Percentiles rank a stretch among this genome's conserved stretches.
phyloP scores from a whole-genome alignment of 768 basidiomycete species.

The Serendipita sp. region DNA sequence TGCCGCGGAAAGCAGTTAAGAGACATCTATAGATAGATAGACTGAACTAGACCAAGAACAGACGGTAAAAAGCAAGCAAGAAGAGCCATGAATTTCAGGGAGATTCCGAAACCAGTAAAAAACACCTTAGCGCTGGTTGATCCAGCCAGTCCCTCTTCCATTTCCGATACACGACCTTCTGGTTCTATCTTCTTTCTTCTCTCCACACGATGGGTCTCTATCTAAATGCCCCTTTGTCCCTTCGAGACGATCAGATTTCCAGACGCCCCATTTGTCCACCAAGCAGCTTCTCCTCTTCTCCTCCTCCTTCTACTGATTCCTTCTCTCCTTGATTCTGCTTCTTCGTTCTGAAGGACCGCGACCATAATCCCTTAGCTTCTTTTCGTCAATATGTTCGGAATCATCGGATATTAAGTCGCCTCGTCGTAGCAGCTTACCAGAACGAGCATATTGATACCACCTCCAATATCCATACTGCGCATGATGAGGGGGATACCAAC shows the following conservation, averaged over 20 bases:
- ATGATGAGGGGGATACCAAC: not conserved
- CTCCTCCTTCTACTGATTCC: not conserved
- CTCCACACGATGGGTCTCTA: constrained; percentile 42
- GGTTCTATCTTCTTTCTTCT: not conserved
- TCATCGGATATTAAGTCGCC: not conserved
- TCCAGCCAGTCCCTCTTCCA: too few species aligned
- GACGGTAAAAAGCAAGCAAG: too few species aligned
- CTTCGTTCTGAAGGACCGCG: constrained; percentile 8
- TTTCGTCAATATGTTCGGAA: constrained; percentile 9
- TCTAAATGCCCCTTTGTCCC: constrained; percentile 51
- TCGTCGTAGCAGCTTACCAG: too few species aligned
- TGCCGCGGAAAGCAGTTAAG: too few species aligned
- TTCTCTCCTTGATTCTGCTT: not conserved
- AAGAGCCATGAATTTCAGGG: too few species aligned
- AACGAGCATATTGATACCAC: too few species aligned
- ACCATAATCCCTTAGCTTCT: constrained; percentile 6
- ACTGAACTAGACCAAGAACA: too few species aligned
- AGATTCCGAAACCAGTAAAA: too few species aligned
- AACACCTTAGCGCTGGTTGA: too few species aligned
- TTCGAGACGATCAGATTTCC: constrained; percentile 57
- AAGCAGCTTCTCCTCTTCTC: constrained; percentile 22
- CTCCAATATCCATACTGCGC: not conserved
- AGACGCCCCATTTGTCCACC: constrained; percentile 51
- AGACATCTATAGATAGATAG: too few species aligned
- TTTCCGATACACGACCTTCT: too few species aligned